A percentile compares a stretch with the other conserved stretches of the same genome.
phyloP scores from a whole-genome alignment of 371 early-diverging fungal species.

The Apophysomyces trapeziformis region DNA sequence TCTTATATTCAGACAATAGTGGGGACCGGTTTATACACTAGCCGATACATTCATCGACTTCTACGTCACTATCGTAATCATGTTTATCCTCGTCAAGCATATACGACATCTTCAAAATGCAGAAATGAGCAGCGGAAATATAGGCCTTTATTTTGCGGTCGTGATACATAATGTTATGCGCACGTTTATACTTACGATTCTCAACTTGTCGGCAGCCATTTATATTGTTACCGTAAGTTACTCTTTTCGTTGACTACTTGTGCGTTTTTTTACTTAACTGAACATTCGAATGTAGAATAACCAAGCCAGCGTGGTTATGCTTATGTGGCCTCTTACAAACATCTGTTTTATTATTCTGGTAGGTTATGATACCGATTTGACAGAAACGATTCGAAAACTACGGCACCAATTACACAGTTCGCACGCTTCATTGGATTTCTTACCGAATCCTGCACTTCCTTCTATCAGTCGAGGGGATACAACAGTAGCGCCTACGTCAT shows the following conservation, averaged over 20 bases:
- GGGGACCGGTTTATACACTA: constrained; percentile 52
- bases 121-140: constrained; percentile 28
- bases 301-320: constrained; percentile 24
- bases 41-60: constrained; percentile 43
- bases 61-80: constrained; percentile 43
- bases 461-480: not conserved
- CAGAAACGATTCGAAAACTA: constrained; percentile 30
- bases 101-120: constrained; percentile 27
- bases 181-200: constrained; percentile 34
- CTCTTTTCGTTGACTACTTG: not conserved
- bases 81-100: constrained; percentile 33
- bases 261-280: not conserved
- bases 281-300: constrained; percentile 13
- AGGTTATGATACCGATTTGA: constrained; percentile 50
- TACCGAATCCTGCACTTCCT: not conserved
- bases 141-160: constrained; percentile 36
- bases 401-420: not conserved
- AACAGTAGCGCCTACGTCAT: not conserved
- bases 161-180: constrained; percentile 40
- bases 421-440: not conserved
- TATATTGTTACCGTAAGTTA: constrained; percentile 40
- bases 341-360: constrained; percentile 36
- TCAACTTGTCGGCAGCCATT: constrained; percentile 38
- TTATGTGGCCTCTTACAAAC: constrained; percentile 48
- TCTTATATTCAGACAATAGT: constrained; percentile 19